Conservation (phyloP, 1,284 basidiomycete species). For the Leccinum idahoense region DNA sequence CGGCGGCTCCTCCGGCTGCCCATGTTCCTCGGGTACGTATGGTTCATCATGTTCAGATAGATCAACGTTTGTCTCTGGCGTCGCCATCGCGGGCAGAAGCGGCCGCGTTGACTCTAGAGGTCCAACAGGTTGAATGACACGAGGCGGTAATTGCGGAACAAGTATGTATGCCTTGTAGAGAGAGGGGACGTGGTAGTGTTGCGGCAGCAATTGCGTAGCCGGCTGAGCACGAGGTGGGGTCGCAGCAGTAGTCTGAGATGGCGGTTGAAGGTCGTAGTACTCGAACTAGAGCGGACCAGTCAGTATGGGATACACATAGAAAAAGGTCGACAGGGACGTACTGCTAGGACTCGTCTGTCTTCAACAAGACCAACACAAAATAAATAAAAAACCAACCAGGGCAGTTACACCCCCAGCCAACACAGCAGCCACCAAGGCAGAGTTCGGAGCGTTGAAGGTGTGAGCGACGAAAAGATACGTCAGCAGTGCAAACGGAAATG, state of each 20-base stretch:
- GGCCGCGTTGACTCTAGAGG: slow-evolving; percentile 12
- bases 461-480: slow-evolving; percentile 89
- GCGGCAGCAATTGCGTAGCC: slow-evolving; percentile 6
- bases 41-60: slow-evolving; percentile 33
- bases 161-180: slow-evolving; percentile 10
- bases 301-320: slow-evolving; percentile 5
- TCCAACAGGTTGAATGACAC: slow-evolving; percentile 6
- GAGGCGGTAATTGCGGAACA: slow-evolving; percentile 12
- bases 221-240: slow-evolving; percentile 8
- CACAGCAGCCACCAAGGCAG: slow-evolving; percentile 73
- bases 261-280: slow-evolving; percentile 39
- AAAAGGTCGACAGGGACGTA: slow-evolving; percentile 36
- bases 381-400: slow-evolving; percentile 55
- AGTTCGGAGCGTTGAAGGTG: slow-evolving; percentile 69
- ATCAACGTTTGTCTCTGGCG: slow-evolving; percentile 28
- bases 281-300: slow-evolving; percentile 33
- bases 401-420: slow-evolving; percentile 79
- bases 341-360: slow-evolving; percentile 61
- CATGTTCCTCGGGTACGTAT: slow-evolving; percentile 17
- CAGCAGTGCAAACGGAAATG: slow-evolving; percentile 73
- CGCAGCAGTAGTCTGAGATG: slow-evolving; percentile 19
- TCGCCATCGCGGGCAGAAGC: slow-evolving; percentile 8
- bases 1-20: slow-evolving; percentile 9
- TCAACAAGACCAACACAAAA: slow-evolving; percentile 80
- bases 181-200: slow-evolving; percentile 12